Evolutionary conservation across 2,329 filamentous ascomycete genomes (phyloP), one percentile per base, ranked within the genome.

Genomic region (Penicillium brasilianum): DNA sequence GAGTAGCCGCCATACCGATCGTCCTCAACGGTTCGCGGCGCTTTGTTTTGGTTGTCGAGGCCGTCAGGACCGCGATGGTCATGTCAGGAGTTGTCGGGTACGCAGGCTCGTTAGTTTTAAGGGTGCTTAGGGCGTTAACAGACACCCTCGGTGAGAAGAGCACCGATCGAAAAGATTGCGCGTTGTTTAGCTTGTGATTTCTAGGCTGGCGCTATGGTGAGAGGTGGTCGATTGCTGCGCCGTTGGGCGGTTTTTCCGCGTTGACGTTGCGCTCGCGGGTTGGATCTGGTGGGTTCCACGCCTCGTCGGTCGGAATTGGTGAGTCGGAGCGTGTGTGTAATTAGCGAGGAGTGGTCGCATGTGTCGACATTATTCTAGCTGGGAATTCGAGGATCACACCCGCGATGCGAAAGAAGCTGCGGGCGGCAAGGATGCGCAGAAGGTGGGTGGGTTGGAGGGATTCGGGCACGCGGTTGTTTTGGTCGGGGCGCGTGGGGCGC

Each of bases 381-480:
- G 37, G 41, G 41, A 60, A 49, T 28, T 41, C 36, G 36, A 50
- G 44, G 43, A 52, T 55, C 28, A 57, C 57, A 57, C 60, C 62
- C 58, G 62, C 63, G 59, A 65, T 63, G 60, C 41, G 51, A 54
- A 57, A 20, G 41, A 48, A 50, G 60, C 62, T 66, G 65, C 65
- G 65, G 65, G 65, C 62, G 60, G 67, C 66, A 69, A 70, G 67
- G 67, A 61, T 67, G 62, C 62, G 60, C 64, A 63, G 57, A 56
- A 56, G 34, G 53, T 57, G 61, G 65, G 64, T 65, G 62, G 66
- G 65, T 69, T 64, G 57, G 67, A 65, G 63, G 58, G 64, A 67
- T 69, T 69, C 66, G 66, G 55, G 65, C 73, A 75, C 74, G 74
- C 74, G 72, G 72, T 76, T 76, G 73, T 76, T 77, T 77, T 76